Conservation (phyloP, 306 rosid genomes). For the Castanea crenata region DNA sequence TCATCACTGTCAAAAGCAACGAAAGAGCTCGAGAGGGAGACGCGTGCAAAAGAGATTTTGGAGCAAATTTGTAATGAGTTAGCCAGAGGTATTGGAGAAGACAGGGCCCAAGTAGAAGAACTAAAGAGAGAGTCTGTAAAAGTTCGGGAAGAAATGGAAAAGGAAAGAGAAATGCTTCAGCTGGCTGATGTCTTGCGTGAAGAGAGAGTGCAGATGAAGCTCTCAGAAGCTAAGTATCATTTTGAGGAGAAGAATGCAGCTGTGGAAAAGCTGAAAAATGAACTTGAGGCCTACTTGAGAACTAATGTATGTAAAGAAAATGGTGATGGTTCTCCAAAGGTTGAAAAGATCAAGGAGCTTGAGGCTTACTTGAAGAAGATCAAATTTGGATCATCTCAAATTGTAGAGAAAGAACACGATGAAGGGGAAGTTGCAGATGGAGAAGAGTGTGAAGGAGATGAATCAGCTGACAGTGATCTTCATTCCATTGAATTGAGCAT, state of each 20-base stretch:
- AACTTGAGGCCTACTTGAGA: constrained; percentile 59
- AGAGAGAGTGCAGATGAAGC: constrained; percentile 98
- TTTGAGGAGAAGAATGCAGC: constrained; percentile 90
- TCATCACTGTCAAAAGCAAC: constrained; percentile 46
- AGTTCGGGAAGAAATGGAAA: constrained; percentile 74
- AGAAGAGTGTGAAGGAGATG: constrained; percentile 47
- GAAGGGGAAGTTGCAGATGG: constrained; percentile 37
- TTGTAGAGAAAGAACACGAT: constrained; percentile 21
- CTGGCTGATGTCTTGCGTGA: constrained; percentile 78
- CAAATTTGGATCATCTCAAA: constrained; percentile 44
- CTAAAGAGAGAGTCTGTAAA: constrained; percentile 69
- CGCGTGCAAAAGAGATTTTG: constrained; percentile 76
- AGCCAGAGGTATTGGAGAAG: constrained; percentile 79
- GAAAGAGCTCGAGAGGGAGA: constrained; percentile 77
- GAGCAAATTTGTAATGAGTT: constrained; percentile 84
- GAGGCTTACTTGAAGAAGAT: constrained; percentile 65
- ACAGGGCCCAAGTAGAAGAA: constrained; percentile 78
- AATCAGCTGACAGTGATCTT: constrained; percentile 69
- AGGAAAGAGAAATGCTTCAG: constrained; percentile 96
- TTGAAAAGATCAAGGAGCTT: constrained; percentile 57
- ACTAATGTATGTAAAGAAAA: constrained; percentile 38
- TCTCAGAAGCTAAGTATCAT: constrained; percentile 83
- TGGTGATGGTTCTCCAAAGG: constrained; percentile 37
- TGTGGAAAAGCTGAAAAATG: constrained; percentile 58
- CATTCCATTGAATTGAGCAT: constrained; percentile 84